These are phyloP conservation scores for Mariannaea elegans DNA, from an alignment of 2,329 filamentous ascomycete species.

Conservation along the genomic window DNA sequence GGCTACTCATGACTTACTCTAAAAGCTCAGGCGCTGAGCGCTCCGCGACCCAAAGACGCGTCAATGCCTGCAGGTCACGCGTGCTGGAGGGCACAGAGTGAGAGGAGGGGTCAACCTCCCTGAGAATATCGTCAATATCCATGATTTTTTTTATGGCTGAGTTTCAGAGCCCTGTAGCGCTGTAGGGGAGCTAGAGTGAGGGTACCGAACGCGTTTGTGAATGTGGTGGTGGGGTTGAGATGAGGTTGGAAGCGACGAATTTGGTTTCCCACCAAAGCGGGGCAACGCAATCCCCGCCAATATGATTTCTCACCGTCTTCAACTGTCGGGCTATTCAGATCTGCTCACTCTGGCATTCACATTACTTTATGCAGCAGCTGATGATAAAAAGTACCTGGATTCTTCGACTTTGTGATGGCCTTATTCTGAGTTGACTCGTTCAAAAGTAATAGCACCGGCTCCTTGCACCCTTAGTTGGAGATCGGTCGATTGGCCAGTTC, in stretches of 20 bases:
- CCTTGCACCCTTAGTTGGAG: too few species aligned
- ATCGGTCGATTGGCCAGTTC: too few species aligned
- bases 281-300: conserved; percentile 10
- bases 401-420: too few species aligned
- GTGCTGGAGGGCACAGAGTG: conserved; percentile 66
- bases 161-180: background rate
- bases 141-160: conserved; percentile 51
- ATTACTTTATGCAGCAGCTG: too few species aligned
- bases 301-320: background rate
- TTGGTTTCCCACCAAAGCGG: conserved; percentile 15
- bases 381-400: too few species aligned
- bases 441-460: too few species aligned
- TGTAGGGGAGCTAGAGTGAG: background rate
- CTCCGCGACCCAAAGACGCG: conserved; percentile 93
- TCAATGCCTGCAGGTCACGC: conserved; percentile 86
- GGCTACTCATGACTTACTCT: conserved; percentile 60
- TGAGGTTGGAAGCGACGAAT: background rate
- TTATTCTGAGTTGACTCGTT: too few species aligned
- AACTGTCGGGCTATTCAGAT: background rate
- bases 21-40: conserved; percentile 90
- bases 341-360: background rate
- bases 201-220: background rate
- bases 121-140: conserved; percentile 84
- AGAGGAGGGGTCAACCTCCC: conserved; percentile 71
- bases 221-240: conserved; percentile 13